Evolutionary conservation across 2,329 filamentous ascomycete species (phyloP).

Genomic region (Cercospora sp.): DNA sequence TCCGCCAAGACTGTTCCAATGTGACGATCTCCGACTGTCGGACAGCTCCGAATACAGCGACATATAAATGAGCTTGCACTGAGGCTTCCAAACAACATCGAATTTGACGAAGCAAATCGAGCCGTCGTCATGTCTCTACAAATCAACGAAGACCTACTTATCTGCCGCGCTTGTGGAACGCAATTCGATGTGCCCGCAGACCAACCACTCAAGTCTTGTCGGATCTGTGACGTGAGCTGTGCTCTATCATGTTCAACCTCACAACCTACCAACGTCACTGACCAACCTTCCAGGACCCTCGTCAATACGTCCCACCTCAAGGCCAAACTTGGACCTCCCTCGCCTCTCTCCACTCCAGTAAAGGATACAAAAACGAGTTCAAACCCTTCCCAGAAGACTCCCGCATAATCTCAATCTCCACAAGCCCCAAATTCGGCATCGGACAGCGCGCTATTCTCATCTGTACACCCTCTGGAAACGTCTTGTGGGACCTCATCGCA

Average conservation of each 20-base stretch:
- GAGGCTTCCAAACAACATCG: neutral
- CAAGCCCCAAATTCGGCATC: slow-evolving; percentile 61
- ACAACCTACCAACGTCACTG: neutral
- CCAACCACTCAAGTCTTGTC: slow-evolving; percentile 57
- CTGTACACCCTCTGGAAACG: slow-evolving; percentile 64
- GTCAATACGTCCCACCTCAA: slow-evolving; percentile 66
- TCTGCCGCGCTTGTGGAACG: slow-evolving; percentile 70
- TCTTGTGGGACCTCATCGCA: slow-evolving; percentile 78
- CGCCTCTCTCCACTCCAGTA: slow-evolving; percentile 34
- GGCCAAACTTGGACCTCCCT: slow-evolving; percentile 70
- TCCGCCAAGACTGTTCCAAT: neutral
- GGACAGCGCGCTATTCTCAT: slow-evolving; percentile 73
- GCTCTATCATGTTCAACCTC: neutral
- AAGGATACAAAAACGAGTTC: slow-evolving; percentile 57
- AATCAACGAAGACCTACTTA: slow-evolving; percentile 47
- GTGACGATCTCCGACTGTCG: neutral
- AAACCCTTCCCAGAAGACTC: slow-evolving; percentile 50
- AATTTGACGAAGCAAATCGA: neutral
- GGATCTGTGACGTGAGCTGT: slow-evolving; percentile 67
- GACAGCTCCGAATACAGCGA: neutral
- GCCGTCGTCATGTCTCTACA: neutral
- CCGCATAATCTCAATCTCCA: slow-evolving; percentile 49
- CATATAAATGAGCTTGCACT: neutral
- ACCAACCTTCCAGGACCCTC: slow-evolving; percentile 48
- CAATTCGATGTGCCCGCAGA: slow-evolving; percentile 62